Evolutionary conservation across 306 rosid genomes (phyloP), one percentile per base, ranked within the genome.

Genomic region (Trifolium repens): DNA sequence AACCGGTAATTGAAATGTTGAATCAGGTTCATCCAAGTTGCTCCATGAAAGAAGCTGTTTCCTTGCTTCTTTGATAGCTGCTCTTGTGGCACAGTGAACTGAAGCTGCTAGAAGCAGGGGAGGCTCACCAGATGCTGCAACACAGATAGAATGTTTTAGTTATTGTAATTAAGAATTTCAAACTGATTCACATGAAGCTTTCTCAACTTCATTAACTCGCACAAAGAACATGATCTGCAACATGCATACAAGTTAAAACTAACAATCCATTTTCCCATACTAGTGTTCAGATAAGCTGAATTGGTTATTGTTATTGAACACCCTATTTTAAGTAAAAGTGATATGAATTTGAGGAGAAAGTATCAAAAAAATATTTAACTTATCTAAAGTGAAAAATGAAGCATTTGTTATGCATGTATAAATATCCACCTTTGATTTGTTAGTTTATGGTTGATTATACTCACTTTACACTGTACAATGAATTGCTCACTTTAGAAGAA

Each of bases 41-140:
- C 86, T 80, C 99, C 97, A 94, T 67, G 78, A 79, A 55, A 76
- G 80, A 78, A 89, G 78, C 85, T 94, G 97, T 73, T 86, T 87
- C 64, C 96, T 83, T 14, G 97, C 92, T 71, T 82, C 98, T 84
- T 69, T 82, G 47, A 89, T 77, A 24, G 98, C 97, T n/a, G 93
- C 94, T 78, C 96, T 89, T 7, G 93, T 75, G 32, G 98, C 98
- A 59, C 96, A 87, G 61, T 91, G 98, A 79, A 94, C 86, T 0
- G 98, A 94, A 73, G 86, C 91, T 2, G 96, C 97, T 40, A 91
- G 81, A 75, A 91, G 87, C 40, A 94, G 65, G 6, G 98, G 97
- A 0, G 98, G 97, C 80, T 94, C 98, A 0, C 98, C 98, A 53
- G 98, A 94, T 81, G 97, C 98, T 94, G 89, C 87, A 81, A 11